These are phyloP conservation scores for Turritis glabra DNA, from an alignment of 345 rosid species.

Conservation along the genomic window DNA sequence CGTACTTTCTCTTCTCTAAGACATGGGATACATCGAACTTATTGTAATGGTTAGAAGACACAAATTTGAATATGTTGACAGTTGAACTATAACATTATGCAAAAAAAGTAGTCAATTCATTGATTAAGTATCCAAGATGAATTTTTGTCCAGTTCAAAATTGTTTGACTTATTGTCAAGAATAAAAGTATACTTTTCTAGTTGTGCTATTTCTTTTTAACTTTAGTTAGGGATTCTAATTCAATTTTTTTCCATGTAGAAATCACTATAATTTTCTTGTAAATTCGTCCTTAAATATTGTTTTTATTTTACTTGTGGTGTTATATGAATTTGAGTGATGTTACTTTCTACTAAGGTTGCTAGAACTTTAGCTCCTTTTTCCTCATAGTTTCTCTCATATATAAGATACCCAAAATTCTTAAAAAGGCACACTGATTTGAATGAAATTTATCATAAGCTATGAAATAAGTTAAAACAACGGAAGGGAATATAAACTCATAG, in stretches of 20 bases:
- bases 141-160: background rate
- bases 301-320: background rate
- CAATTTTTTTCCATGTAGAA: background rate
- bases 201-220: background rate
- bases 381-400: slow-evolving; percentile 46
- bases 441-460: slow-evolving; percentile 25
- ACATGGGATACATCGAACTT: background rate
- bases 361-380: slow-evolving; percentile 50
- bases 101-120: background rate
- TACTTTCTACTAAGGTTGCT: slow-evolving; percentile 43
- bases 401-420: slow-evolving; percentile 61
- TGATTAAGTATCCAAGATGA: background rate
- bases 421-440: slow-evolving; percentile 54
- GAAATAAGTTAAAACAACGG: background rate
- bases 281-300: background rate
- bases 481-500: background rate
- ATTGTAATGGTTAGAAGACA: background rate
- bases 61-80: background rate
- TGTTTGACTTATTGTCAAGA: background rate
- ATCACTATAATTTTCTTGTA: background rate
- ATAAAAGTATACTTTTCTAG: background rate
- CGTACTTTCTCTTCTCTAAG: background rate
- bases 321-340: slow-evolving; percentile 25
- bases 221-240: background rate
- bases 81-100: background rate